Evolutionary conservation across 345 rosid genomes (phyloP), one percentile per base, ranked within the genome.

Genomic region (Hibiscus syriacus): DNA sequence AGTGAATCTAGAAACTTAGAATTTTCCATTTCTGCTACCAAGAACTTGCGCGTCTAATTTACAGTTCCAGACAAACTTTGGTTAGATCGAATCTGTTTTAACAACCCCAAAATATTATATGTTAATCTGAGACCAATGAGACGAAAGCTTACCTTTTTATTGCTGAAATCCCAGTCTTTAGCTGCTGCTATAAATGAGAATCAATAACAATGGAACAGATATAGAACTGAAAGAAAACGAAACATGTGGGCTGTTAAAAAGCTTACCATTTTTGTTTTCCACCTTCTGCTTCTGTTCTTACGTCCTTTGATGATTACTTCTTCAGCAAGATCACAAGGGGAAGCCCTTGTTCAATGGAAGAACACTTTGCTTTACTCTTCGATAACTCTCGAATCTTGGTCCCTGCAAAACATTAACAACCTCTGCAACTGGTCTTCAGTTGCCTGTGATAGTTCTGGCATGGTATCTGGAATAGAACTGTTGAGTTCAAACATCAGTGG

Each of bases 371-470:
- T 52, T 50, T 61, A 36, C 55, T 49, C 79, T 12, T 73, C 79
- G 2, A 8, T 74, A 69, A 65, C 71, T 52, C 80, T 85, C 2
- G n/a, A 49, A 66, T 82, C 93, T n/a, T 87, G 93, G 93, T 79
- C 93, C 27, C 55, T 63, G 53, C 5, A 74, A 73, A 81, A 80
- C 75, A n/a, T 79, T 76, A 23, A 36, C 72, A 78, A 23, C 55
- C 82, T 82, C 73, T 85, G 93, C 90, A 85, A 75, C 79, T 87
- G 88, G 93, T 73, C 70, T 50, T 80, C 76, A 48, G 59, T 85
- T 19, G 50, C 49, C 74, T 87, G 90, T 70, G 71, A 74, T 32
- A 34, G 22, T 52, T 20, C 73, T 0, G 60, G 74, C 55, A 25
- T 72, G 2, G 76, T 84, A 41, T 78, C 85, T 3, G 70, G 68